These are phyloP conservation scores for Russula virescens DNA, from an alignment of 768 basidiomycete species.

Conservation along the genomic window DNA sequence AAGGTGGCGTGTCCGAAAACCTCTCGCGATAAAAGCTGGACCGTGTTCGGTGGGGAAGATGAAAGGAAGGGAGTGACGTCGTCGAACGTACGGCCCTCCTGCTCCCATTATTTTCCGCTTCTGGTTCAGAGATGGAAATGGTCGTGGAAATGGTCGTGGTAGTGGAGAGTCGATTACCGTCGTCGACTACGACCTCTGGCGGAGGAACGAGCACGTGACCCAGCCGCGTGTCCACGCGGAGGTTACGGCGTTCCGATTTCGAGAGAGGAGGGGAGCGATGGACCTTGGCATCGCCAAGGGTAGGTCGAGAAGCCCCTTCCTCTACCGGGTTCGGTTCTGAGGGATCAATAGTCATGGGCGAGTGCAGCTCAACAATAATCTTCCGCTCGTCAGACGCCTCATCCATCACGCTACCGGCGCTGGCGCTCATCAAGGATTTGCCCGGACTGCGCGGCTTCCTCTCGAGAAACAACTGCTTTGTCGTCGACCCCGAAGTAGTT, in stretches of 20 bases:
- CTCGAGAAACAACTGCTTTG: constrained; percentile 2
- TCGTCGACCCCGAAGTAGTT: constrained; percentile 5
- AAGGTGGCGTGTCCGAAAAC: constrained; percentile 3
- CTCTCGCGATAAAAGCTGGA: background rate
- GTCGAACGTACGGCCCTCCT: background rate
- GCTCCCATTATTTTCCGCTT: background rate
- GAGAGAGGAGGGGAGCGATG: background rate
- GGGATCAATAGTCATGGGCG: constrained; percentile 3
- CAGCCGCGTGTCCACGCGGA: background rate
- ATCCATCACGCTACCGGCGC: background rate
- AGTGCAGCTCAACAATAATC: constrained; percentile 15
- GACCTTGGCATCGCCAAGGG: background rate
- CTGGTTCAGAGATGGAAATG: constrained; percentile 4
- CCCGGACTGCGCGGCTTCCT: constrained; percentile 10
- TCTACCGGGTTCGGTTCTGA: background rate
- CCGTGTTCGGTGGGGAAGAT: background rate
- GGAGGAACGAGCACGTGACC: background rate
- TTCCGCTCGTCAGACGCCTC: constrained; percentile 14
- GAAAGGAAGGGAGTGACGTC: constrained; percentile 12
- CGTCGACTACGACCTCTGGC: background rate
- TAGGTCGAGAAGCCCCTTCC: background rate
- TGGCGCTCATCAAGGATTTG: constrained; percentile 4
- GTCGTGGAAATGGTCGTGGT: constrained; percentile 1
- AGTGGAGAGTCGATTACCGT: background rate
- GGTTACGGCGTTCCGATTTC: background rate